phyloP scores from a whole-genome alignment of 345 rosid genomes.

The Populus deltoides region DNA sequence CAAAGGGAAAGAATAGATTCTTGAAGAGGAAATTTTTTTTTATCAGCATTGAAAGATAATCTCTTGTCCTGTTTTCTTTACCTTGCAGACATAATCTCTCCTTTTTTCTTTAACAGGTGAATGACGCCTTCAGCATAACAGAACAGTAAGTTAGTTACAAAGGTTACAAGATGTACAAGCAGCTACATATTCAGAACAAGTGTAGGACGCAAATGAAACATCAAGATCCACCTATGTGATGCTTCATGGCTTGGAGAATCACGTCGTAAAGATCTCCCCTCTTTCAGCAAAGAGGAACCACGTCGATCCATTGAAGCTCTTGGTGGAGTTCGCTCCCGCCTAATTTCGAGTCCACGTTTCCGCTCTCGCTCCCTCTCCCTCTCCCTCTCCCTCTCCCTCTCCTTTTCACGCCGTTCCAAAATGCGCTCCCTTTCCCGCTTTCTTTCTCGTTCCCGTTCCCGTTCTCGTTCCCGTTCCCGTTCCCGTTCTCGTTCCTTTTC shows the following conservation, averaged over 20 bases:
- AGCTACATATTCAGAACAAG: constrained; percentile 65
- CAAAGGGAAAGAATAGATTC: constrained; percentile 27
- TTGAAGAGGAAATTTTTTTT: constrained; percentile 32
- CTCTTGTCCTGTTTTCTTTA: constrained; percentile 56
- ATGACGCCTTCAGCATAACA: constrained; percentile 96
- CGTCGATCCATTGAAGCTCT: constrained; percentile 68
- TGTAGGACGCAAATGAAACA: constrained; percentile 56
- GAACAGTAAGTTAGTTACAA: constrained; percentile 74
- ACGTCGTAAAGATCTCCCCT: constrained; percentile 52
- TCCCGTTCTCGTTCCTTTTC: constrained; percentile 55
- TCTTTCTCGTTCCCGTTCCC: constrained; percentile 33
- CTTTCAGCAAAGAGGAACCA: constrained; percentile 66
- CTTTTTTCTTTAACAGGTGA: constrained; percentile 91
- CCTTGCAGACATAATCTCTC: constrained; percentile 98
- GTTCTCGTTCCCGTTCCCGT: constrained; percentile 37
- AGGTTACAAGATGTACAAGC: constrained; percentile 49
- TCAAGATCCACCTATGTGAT: constrained; percentile 91
- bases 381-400: constrained; percentile 70
- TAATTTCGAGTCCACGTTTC: constrained; percentile 58
- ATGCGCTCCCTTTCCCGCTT: constrained; percentile 63
- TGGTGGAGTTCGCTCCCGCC: constrained; percentile 65
- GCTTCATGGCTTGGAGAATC: constrained; percentile 74
- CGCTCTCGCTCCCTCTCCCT: constrained; percentile 79
- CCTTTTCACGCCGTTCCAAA: constrained; percentile 71
- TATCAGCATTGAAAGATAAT: constrained; percentile 44